Base-by-base conservation (phyloP, 2,329 filamentous ascomycete genomes). In the Aspergillus ochraceoroseus region DNA sequence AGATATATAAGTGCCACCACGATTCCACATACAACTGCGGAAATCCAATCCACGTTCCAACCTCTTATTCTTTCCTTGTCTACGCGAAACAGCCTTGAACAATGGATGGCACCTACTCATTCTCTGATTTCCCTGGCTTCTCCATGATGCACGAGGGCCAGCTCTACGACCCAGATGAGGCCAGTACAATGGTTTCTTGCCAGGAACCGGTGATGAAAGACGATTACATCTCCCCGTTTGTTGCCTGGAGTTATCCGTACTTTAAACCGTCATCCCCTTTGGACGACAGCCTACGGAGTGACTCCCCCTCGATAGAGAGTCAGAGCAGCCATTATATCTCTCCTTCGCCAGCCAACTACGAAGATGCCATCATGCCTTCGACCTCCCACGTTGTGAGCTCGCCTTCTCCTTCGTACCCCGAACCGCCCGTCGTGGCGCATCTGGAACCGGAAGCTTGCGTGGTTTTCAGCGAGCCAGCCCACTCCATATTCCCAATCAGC, bases 371-470 rank as follows among this genome's bases (percentile, higher is more conserved):
- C 6, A 33, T 51, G 20, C 35, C 41, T 23, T 23, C 22, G 5
- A 14, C 18, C 18, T 43, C 41, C 4, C n/a, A 35, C 31, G 34
- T 39, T 14, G 35, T 32, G 13, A 43, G 35, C 20, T 43, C 29
- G 8, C 29, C 36, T 3, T 55, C 53, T 30, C 46, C 54, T 20
- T 47, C 54, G 11, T 43, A 43, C 15, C 41, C 32, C 12, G 41
- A 39, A 4, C 18, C 38, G 18, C 8, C 32, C 4, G 19, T 30
- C 9, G 15, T 30, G 19, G 30, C 30, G 4, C 26, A 31, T 12
- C 37, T 34, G 23, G 37, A 43, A 29, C 35, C 13, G n/a, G 25
- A 32, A 26, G n/a, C n/a, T n/a, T n/a, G n/a, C n/a, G n/a, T n/a
- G n/a, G n/a, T n/a, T n/a, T n/a, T 20, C 20, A 26, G 8, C 17